Evolutionary conservation across 495 filamentous ascomycete species (phyloP), one percentile per base, ranked within the genome.

Genomic region (Aspergillus cristatus): DNA sequence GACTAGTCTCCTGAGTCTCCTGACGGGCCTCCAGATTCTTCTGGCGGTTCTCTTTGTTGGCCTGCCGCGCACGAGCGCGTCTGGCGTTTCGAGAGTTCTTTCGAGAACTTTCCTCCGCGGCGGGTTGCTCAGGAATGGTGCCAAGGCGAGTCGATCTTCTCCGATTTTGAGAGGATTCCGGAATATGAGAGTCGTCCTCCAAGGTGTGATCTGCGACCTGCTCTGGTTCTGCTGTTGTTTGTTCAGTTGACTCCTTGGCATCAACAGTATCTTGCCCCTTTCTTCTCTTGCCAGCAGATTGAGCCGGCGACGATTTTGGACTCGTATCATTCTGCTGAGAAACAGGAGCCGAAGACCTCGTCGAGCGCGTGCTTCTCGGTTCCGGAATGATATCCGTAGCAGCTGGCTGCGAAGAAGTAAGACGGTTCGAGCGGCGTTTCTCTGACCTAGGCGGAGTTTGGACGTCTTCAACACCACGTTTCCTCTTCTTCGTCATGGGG

Each of bases 401-500:
- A 0, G 34, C 13, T 2, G 50, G 37, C n/a, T 52, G 49, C 1
- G 38, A 35, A 14, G 48, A 41, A 15, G 51, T 46, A 7, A 59
- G 43, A 35, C 58, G 48, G 4, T 50, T 54, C 8, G 62, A 67
- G 16, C 62, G 56, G 20, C 57, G 55, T 29, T 50, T 48, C 18
- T 58, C 54, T 14, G 49, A 48, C 3, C 39, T 37, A 8, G 37
- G 24, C 2, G 37, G 34, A 14, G 51, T 34, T 1, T 31, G 34
- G 25, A 37, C 8, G 3, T 53, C 43, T 3, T 49, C 43, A 15
- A 47, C 51, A 28, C 52, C 49, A 1, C 66, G 56, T 37, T 68
- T 70, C 35, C 66, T 57, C 45, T 68, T 70, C 43, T 46, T 55
- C 22, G 43, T 53, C n/a, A 45, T 28, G 14, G 43, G 48, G 12